These are phyloP conservation scores for Xylaria grammica DNA, from an alignment of 495 filamentous ascomycete genomes.

Conservation along the genomic window DNA sequence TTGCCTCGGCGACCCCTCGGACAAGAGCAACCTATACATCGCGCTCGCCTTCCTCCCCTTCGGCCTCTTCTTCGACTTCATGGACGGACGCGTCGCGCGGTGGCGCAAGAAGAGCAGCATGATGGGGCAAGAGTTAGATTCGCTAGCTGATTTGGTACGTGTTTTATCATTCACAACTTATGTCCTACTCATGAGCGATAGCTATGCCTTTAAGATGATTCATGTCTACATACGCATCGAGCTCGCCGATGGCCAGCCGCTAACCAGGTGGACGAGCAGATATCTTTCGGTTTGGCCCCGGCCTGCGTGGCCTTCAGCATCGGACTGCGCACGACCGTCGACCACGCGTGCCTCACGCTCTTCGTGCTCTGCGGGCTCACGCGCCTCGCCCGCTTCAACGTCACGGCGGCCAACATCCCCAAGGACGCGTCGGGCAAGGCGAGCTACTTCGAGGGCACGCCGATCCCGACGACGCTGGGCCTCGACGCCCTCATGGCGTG, in stretches of 20 bases:
- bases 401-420: constrained; percentile 80
- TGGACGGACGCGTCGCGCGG: constrained; percentile 94
- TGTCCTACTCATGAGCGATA: background rate
- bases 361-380: constrained; percentile 97
- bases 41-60: constrained; percentile 91
- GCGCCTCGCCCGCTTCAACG: constrained; percentile 94
- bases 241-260: background rate
- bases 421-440: constrained; percentile 92
- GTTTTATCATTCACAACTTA: background rate
- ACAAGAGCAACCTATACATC: constrained; percentile 71
- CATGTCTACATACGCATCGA: background rate
- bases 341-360: constrained; percentile 83
- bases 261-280: constrained; percentile 53
- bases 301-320: constrained; percentile 87
- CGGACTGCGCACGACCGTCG: constrained; percentile 82
- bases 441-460: constrained; percentile 94
- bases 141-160: constrained; percentile 90
- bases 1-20: constrained; percentile 74
- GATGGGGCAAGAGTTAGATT: constrained; percentile 98
- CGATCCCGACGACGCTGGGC: constrained; percentile 85
- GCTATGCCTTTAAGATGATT: background rate
- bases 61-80: constrained; percentile 96
- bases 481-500: constrained; percentile 86
- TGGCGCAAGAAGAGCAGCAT: constrained; percentile 95
- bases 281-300: constrained; percentile 94